A percentile compares a stretch with the other conserved stretches of the same genome.
Conservation (phyloP, 1,284 basidiomycete species). For the Cryptococcus deneoformans region DNA sequence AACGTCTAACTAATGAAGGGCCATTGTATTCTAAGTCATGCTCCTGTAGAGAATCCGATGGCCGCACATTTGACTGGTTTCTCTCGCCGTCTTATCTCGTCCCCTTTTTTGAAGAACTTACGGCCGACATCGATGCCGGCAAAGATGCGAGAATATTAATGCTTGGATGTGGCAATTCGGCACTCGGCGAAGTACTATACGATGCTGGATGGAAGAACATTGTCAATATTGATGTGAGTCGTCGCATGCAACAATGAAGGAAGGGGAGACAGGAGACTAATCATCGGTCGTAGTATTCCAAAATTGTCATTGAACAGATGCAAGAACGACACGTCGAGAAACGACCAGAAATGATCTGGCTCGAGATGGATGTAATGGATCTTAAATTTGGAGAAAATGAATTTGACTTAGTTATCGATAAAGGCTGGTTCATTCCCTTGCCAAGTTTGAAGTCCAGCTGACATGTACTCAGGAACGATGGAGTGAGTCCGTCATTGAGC, state of each 20-base stretch:
- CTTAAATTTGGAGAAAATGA: slow-evolving; percentile 63
- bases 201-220: slow-evolving; percentile 83
- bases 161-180: slow-evolving; percentile 89
- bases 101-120: slow-evolving; percentile 37
- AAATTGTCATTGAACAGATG: slow-evolving; percentile 80
- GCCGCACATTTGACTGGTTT: slow-evolving; percentile 70
- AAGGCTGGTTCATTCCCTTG: slow-evolving; percentile 56
- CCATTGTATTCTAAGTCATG: not conserved
- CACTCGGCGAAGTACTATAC: slow-evolving; percentile 63
- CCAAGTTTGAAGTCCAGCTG: not conserved
- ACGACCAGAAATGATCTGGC: slow-evolving; percentile 77
- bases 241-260: not conserved
- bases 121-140: slow-evolving; percentile 31
- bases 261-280: not conserved
- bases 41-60: slow-evolving; percentile 59
- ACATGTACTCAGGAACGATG: slow-evolving; percentile 64
- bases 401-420: slow-evolving; percentile 87
- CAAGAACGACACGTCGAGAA: slow-evolving; percentile 55
- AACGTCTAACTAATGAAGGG: slow-evolving; percentile 11
- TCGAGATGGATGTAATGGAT: slow-evolving; percentile 80
- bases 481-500: slow-evolving; percentile 50
- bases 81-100: slow-evolving; percentile 45
- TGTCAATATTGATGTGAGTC: slow-evolving; percentile 74
- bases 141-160: slow-evolving; percentile 70
- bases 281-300: slow-evolving; percentile 62